These are phyloP conservation scores for Aspergillus sergii DNA, from an alignment of 2,329 filamentous ascomycete species.

Conservation along the genomic window DNA sequence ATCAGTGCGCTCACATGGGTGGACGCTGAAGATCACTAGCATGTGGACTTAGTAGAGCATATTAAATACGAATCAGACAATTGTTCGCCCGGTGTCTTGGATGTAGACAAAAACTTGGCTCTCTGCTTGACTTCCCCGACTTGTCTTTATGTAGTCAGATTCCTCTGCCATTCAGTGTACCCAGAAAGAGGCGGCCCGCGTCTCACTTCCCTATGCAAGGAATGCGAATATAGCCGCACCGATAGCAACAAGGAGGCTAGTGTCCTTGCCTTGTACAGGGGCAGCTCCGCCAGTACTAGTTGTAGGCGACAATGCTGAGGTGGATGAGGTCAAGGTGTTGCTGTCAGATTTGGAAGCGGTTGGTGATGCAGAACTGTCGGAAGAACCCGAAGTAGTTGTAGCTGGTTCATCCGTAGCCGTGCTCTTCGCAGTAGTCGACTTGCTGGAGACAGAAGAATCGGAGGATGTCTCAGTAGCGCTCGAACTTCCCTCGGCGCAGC, in stretches of 20 bases:
- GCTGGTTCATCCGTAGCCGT: neutral
- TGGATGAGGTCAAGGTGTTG: neutral
- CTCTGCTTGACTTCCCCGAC: neutral
- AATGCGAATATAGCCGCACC: conserved; percentile 35
- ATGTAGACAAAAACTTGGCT: neutral
- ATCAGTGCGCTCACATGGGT: neutral
- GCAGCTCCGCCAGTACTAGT: conserved; percentile 24
- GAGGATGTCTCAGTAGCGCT: conserved; percentile 20
- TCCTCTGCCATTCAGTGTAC: neutral
- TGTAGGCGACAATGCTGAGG: conserved; percentile 19
- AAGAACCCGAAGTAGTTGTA: conserved; percentile 17
- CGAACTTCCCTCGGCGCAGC: conserved; percentile 25
- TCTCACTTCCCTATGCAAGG: conserved; percentile 24
- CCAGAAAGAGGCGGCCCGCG: neutral
- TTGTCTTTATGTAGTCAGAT: neutral
- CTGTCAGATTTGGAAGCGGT: conserved; percentile 25
- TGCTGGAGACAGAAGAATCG: conserved; percentile 4
- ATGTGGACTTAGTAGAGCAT: neutral
- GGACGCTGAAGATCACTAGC: neutral
- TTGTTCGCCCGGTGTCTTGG: neutral
- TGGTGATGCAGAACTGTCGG: conserved; percentile 15
- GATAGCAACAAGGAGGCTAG: conserved; percentile 31
- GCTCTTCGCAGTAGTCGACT: neutral
- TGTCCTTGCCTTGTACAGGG: conserved; percentile 25
- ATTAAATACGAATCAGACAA: neutral